A percentile compares a stretch with the other conserved stretches of the same genome.
These are phyloP conservation scores for Porpolomopsis calyptriformis DNA, from an alignment of 768 basidiomycete genomes.

Conservation along the genomic window DNA sequence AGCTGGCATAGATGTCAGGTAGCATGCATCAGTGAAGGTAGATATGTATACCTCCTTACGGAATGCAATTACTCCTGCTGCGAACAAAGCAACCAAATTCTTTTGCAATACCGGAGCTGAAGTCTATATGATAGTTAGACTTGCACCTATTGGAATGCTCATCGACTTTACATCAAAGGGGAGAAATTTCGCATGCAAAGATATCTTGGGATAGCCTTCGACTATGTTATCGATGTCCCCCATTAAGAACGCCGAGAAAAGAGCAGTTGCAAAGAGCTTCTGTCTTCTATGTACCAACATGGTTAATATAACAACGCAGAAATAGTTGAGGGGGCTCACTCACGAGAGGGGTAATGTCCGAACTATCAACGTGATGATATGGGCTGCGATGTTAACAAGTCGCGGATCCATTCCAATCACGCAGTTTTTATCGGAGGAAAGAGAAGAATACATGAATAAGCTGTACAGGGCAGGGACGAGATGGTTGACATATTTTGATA, in stretches of 20 bases:
- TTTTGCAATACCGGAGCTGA: slow-evolving; percentile 37
- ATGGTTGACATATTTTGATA: slow-evolving; percentile 69
- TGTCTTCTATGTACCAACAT: slow-evolving; percentile 43
- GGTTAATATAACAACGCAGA: slow-evolving; percentile 2
- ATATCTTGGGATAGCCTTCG: slow-evolving; percentile 44
- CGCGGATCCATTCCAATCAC: slow-evolving; percentile 33
- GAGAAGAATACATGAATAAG: slow-evolving; percentile 39
- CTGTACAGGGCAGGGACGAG: slow-evolving; percentile 65
- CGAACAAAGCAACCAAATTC: slow-evolving; percentile 56
- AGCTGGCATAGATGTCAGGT: slow-evolving; percentile 30
- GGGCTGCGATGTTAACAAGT: slow-evolving; percentile 50
- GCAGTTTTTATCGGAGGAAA: slow-evolving; percentile 18
- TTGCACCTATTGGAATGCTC: slow-evolving; percentile 6
- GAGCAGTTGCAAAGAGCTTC: slow-evolving; percentile 36
- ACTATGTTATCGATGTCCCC: slow-evolving; percentile 45
- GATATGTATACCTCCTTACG: slow-evolving; percentile 44
- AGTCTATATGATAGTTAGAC: slow-evolving; percentile 24
- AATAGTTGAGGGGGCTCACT: slow-evolving; percentile 23
- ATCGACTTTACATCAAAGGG: slow-evolving; percentile 39
- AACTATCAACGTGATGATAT: slow-evolving; percentile 57
- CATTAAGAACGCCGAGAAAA: slow-evolving; percentile 46
- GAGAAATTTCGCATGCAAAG: slow-evolving; percentile 27
- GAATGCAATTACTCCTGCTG: slow-evolving; percentile 54
- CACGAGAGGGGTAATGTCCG: slow-evolving; percentile 57
- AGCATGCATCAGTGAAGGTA: slow-evolving; percentile 2